These are phyloP conservation scores for Melanogaster broomeanus DNA, from an alignment of 768 basidiomycete genomes.

Conservation along the genomic window DNA sequence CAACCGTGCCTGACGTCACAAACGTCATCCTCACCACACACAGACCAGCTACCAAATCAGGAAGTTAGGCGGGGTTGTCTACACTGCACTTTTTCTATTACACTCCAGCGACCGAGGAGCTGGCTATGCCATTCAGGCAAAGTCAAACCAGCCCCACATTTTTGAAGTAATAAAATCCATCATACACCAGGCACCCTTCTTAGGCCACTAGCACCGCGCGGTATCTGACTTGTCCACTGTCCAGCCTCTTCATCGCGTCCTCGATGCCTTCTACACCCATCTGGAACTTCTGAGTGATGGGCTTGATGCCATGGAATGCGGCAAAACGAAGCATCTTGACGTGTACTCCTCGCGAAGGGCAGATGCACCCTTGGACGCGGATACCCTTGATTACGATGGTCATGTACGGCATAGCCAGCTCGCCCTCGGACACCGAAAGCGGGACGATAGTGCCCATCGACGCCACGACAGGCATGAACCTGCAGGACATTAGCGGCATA, in stretches of 20 bases:
- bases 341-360: conserved; percentile 28
- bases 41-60: neutral
- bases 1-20: conserved; percentile 18
- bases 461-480: conserved; percentile 28
- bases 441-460: conserved; percentile 25
- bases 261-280: conserved; percentile 33
- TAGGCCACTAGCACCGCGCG: conserved; percentile 30
- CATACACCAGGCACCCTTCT: neutral
- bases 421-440: conserved; percentile 22
- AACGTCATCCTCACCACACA: neutral
- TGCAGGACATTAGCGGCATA: conserved; percentile 1
- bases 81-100: no score
- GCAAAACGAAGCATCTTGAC: conserved; percentile 37
- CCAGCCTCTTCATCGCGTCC: conserved; percentile 27
- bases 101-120: no score
- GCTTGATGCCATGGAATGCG: conserved; percentile 27
- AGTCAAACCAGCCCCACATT: no score
- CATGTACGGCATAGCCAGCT: conserved; percentile 24
- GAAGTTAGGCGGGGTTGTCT: no score
- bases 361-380: conserved; percentile 24
- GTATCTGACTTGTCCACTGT: conserved; percentile 30
- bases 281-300: conserved; percentile 34
- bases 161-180: no score
- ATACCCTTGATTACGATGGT: conserved; percentile 16
- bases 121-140: no score